Evolutionary conservation across 805 yeast species (phyloP).

Genomic region (Candida multigemmis): DNA sequence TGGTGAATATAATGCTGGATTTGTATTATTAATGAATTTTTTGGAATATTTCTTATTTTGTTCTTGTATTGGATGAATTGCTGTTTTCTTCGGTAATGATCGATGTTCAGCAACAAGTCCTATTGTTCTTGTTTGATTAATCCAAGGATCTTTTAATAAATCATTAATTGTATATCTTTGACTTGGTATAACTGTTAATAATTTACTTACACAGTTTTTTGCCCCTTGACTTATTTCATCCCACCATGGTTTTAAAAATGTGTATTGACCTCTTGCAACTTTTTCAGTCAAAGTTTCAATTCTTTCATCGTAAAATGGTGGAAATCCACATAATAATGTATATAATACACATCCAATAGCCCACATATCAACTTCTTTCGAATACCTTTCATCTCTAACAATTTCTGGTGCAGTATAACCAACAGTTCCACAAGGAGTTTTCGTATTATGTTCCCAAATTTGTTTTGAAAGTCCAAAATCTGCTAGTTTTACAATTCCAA

Average conservation of each 20-base stretch:
- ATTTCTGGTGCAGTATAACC: slow-evolving; percentile 99
- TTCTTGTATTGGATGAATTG: slow-evolving; percentile 17
- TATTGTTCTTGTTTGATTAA: slow-evolving; percentile 13
- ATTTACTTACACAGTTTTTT: slow-evolving; percentile 55
- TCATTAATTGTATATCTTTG: slow-evolving; percentile 64
- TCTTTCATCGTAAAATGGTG: slow-evolving; percentile 88
- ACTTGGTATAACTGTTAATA: slow-evolving; percentile 64
- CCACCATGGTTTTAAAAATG: slow-evolving; percentile 83
- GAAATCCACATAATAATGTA: slow-evolving; percentile 92
- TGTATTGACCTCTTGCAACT: slow-evolving; percentile 72
- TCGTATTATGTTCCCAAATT: slow-evolving; percentile 78
- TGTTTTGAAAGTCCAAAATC: slow-evolving; percentile 94
- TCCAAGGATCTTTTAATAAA: slow-evolving; percentile 72
- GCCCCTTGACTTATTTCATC: slow-evolving; percentile 69
- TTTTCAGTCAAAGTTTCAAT: slow-evolving; percentile 67
- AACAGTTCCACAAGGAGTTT: slow-evolving; percentile 98
- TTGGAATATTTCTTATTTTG: slow-evolving; percentile 14
- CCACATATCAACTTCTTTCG: slow-evolving; percentile 98
- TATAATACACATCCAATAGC: slow-evolving; percentile 94
- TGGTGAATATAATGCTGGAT: slow-evolving; percentile 44
- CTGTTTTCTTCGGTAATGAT: slow-evolving; percentile 1
- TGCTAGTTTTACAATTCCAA: slow-evolving; percentile 84
- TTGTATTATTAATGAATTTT: slow-evolving; percentile 13
- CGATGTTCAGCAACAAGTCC: slow-evolving; percentile 1
- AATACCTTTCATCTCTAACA: slow-evolving; percentile 85